Evolutionary conservation across 805 yeast species (phyloP).

Genomic region (Schwanniomyces yamadae): DNA sequence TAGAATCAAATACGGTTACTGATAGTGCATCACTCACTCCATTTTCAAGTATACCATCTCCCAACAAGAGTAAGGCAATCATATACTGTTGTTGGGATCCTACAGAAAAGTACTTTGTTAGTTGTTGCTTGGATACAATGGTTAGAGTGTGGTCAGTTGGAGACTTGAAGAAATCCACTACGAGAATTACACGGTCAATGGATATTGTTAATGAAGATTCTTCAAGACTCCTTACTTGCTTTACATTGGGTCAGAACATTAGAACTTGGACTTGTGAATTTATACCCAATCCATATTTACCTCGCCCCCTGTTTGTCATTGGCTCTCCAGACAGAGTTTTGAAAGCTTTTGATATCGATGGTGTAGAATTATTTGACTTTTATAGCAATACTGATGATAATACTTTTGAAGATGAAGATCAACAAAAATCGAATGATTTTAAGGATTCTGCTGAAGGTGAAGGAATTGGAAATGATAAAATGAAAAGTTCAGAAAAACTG

Average conservation of each 20-base stretch:
- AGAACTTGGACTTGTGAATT: constrained; percentile 61
- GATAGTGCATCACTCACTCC: constrained; percentile 29
- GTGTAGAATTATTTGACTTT: constrained; percentile 42
- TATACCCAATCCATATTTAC: constrained; percentile 41
- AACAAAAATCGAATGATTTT: constrained; percentile 14
- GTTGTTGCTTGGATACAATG: constrained; percentile 70
- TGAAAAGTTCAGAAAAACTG: constrained; percentile 1
- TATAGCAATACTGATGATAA: constrained; percentile 32
- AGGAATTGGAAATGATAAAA: constrained; percentile 3
- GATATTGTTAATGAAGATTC: constrained; percentile 13
- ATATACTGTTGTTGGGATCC: constrained; percentile 76
- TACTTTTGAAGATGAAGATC: constrained; percentile 15
- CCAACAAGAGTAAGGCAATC: constrained; percentile 41
- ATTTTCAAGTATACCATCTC: constrained; percentile 22
- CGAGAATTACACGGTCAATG: constrained; percentile 27
- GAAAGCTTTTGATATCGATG: constrained; percentile 38
- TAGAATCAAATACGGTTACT: constrained; percentile 25
- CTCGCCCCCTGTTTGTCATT: constrained; percentile 52
- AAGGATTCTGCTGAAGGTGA: constrained; percentile 8
- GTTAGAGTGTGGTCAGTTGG: constrained; percentile 68
- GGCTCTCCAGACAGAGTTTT: constrained; percentile 74
- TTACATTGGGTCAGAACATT: constrained; percentile 39
- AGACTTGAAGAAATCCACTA: constrained; percentile 18
- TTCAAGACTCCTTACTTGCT: constrained; percentile 29
- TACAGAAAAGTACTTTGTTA: constrained; percentile 61